phyloP scores from a whole-genome alignment of 441 rosid genomes.

The Raphanus hybrid region DNA sequence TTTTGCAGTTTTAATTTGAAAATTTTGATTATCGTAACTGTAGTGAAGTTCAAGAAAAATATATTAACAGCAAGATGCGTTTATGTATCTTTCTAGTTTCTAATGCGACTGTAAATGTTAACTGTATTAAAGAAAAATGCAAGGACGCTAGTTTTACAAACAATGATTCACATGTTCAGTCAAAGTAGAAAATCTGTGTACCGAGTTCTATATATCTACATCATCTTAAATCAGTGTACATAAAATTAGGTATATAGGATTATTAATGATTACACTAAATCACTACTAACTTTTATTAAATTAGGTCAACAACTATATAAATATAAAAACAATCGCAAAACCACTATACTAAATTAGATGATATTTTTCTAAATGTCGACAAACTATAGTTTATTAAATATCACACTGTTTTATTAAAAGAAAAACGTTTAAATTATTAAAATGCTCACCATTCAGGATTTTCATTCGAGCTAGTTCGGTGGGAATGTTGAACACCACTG shows the following conservation, averaged over 20 bases:
- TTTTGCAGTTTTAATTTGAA: not conserved
- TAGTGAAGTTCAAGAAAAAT: not conserved
- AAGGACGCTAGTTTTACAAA: constrained; percentile 5
- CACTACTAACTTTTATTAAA: constrained; percentile 1
- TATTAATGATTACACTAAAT: constrained; percentile 3
- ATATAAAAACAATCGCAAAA: not conserved
- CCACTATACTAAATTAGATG: not conserved
- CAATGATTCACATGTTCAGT: constrained; percentile 15
- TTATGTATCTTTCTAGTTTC: not conserved
- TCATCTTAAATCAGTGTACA: constrained; percentile 25
- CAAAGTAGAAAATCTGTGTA: not conserved
- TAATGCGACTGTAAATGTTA: not conserved
- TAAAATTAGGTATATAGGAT: constrained; percentile 18
- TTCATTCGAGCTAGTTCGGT: constrained; percentile 7
- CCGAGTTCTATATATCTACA: constrained; percentile 8
- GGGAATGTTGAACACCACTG: constrained; percentile 2
- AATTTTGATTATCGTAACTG: not conserved
- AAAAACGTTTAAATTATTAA: not conserved
- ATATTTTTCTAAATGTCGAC: not conserved
- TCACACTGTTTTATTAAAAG: constrained; percentile 2
- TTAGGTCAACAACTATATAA: constrained; percentile 2
- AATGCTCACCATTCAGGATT: constrained; percentile 2
- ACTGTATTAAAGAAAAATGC: not conserved
- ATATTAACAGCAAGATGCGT: not conserved
- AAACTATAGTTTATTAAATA: not conserved